These are phyloP conservation scores for Chlorella sp. DNA, from an alignment of 139 green algal genomes.

Conservation along the genomic window DNA sequence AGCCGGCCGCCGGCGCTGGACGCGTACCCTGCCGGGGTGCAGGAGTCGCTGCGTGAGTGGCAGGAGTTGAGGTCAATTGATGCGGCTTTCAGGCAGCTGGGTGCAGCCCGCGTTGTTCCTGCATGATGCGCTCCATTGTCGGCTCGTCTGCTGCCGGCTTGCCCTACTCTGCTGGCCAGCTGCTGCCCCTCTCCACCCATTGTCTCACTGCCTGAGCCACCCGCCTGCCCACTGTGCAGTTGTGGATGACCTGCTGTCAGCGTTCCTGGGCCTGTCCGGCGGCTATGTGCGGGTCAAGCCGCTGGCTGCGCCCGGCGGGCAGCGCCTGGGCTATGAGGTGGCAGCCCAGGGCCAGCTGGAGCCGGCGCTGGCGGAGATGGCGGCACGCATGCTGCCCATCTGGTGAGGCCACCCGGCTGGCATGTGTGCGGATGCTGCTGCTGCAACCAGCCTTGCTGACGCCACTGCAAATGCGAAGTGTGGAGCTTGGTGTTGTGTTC, in stretches of 20 bases:
- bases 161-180: not conserved
- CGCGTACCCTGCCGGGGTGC: not conserved
- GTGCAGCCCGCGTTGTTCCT: too few species aligned
- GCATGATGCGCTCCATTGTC: too few species aligned
- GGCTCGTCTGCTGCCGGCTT: not conserved
- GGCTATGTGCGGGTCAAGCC: slow-evolving; percentile 53
- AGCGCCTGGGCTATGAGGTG: slow-evolving; percentile 61
- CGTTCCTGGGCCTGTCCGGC: slow-evolving; percentile 81
- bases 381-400: slow-evolving; percentile 83
- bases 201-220: too few species aligned
- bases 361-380: slow-evolving; percentile 67
- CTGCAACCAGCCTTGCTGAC: not conserved
- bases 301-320: slow-evolving; percentile 3
- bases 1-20: slow-evolving; percentile 6
- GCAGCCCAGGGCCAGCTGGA: slow-evolving; percentile 59
- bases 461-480: too few species aligned
- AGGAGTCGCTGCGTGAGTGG: slow-evolving; percentile 22
- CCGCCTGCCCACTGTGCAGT: slow-evolving; percentile 46
- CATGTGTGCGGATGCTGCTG: not conserved
- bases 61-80: not conserved
- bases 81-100: too few species aligned
- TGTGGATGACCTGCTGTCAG: slow-evolving; percentile 88
- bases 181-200: not conserved
- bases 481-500: too few species aligned
- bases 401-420: slow-evolving; percentile 51